Evolutionary conservation across 352 stramenopile species (phyloP), one percentile per base, ranked within the genome.

Genomic region (Phytopythium chamaehyphon): DNA sequence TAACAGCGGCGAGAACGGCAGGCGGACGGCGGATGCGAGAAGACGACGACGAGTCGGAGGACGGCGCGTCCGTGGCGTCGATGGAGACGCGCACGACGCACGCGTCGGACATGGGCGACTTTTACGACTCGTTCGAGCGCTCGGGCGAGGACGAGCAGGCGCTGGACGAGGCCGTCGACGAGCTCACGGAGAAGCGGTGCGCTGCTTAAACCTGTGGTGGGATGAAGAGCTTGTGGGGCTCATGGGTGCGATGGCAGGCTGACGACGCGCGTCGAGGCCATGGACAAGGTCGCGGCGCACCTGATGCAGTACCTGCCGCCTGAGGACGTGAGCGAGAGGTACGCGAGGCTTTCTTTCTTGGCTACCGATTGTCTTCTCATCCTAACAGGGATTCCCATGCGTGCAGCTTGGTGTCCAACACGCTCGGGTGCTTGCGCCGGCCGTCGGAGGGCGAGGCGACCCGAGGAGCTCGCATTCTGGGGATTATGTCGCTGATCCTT

Each of bases 151-250:
- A 89, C 47, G 76, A 92, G 16, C 64, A 87, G 36, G 67, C 68
- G 2, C 66, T 95, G 11, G 73, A 92, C 19, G 79, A 91, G 28
- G 72, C 79, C 2, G 69, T 95, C 16, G 83, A 91, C 47, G 73
- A 90, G 52, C 63, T 95, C 35, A 90, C 70, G 0, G 81, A 93
- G 57, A 85, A 88, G 60, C 63, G 85, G 85, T 92, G 28, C 44
- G 44, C 26, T 14, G n/a, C n/a, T n/a, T n/a, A n/a, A n/a, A n/a
- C 5, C 28, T 33, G 28, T 9, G 9, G 28, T 33, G 9, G 28
- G 9, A 9, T 33, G 28, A 33, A 9, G 28, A 10, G 5, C 5
- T 9, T 33, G 28, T 33, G 28, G 62, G 11, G 21, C 42, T 52
- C 4, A 57, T 31, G 43, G 31, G 28, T 31, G 18, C 12, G 22